Evolutionary conservation across 2,329 filamentous ascomycete genomes (phyloP).

Genomic region (Chaetomium olivaceum): DNA sequence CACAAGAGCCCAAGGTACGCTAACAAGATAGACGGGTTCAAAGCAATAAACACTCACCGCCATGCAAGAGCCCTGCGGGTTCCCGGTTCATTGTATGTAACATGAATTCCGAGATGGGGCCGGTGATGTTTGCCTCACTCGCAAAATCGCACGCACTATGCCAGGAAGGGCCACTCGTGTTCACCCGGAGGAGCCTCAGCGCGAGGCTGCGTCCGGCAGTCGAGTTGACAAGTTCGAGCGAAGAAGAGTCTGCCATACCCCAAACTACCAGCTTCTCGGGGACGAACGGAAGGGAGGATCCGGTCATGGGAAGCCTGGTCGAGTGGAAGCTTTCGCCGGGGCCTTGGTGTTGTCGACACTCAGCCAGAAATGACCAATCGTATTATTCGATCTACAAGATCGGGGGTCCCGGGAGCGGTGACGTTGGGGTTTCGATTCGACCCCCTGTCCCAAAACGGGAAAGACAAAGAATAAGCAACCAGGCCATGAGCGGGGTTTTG

Average conservation of each 20-base stretch:
- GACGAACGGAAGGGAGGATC: background rate
- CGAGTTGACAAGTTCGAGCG: background rate
- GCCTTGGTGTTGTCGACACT: background rate
- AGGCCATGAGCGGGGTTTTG: slow-evolving; percentile 3
- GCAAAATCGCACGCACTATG: background rate
- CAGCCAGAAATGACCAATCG: slow-evolving; percentile 6
- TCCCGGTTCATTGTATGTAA: slow-evolving; percentile 2
- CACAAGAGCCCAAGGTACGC: background rate
- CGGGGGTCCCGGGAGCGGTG: background rate
- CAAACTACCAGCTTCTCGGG: background rate
- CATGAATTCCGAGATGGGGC: background rate
- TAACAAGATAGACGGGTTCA: background rate
- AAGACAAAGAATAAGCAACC: slow-evolving; percentile 18
- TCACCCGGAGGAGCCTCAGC: background rate
- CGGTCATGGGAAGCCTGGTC: background rate
- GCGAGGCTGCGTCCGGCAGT: background rate
- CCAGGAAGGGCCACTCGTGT: background rate
- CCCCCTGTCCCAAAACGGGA: slow-evolving; percentile 11
- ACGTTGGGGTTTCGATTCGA: slow-evolving; percentile 2
- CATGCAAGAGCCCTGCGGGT: slow-evolving; percentile 7
- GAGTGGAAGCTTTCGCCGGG: background rate
- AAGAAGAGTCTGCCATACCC: background rate
- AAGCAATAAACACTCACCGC: slow-evolving; percentile 5
- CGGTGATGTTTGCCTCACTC: background rate
- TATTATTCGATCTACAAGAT: slow-evolving; percentile 17